Evolutionary conservation across 768 basidiomycete species (phyloP).

Genomic region (Clavulina sp.): DNA sequence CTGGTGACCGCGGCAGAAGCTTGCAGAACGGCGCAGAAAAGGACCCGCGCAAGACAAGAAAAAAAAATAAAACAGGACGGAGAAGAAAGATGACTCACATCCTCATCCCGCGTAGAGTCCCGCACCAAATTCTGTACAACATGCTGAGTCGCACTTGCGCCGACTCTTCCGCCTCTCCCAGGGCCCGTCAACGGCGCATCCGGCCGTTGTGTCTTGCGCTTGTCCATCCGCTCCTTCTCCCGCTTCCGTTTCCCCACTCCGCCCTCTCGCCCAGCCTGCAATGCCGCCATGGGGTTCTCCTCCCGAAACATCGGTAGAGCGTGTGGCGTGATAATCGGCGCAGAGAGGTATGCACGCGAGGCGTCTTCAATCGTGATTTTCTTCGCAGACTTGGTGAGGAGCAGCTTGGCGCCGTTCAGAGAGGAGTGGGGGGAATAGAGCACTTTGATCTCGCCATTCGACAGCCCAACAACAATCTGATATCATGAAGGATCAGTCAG

Average conservation of each 20-base stretch:
- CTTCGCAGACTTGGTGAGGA: conserved; percentile 66
- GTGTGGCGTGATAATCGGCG: conserved; percentile 84
- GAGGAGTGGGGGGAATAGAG: conserved; percentile 87
- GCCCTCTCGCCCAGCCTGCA: conserved; percentile 40
- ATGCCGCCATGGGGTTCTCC: conserved; percentile 24
- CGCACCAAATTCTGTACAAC: conserved; percentile 88
- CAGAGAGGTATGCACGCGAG: conserved; percentile 68
- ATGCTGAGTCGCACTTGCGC: conserved; percentile 93
- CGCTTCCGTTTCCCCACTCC: conserved; percentile 80
- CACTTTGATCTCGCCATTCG: conserved; percentile 75
- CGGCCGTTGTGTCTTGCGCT: conserved; percentile 80
- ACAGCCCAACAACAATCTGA: conserved; percentile 78
- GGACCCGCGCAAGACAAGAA: no score
- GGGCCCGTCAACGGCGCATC: conserved; percentile 87
- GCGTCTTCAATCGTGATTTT: conserved; percentile 75
- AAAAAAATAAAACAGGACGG: conserved; percentile 8
- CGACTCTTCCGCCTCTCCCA: conserved; percentile 84
- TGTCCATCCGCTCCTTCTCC: conserved; percentile 77
- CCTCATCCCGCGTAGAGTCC: conserved; percentile 80
- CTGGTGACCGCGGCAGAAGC: no score
- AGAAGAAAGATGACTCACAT: conserved; percentile 47
- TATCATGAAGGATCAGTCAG: not conserved
- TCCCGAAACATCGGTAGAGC: conserved; percentile 87
- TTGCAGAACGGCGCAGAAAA: no score
- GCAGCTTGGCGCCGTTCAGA: conserved; percentile 78